These are phyloP conservation scores for Macrophomina tecta DNA, from an alignment of 2,329 filamentous ascomycete genomes.

Conservation along the genomic window DNA sequence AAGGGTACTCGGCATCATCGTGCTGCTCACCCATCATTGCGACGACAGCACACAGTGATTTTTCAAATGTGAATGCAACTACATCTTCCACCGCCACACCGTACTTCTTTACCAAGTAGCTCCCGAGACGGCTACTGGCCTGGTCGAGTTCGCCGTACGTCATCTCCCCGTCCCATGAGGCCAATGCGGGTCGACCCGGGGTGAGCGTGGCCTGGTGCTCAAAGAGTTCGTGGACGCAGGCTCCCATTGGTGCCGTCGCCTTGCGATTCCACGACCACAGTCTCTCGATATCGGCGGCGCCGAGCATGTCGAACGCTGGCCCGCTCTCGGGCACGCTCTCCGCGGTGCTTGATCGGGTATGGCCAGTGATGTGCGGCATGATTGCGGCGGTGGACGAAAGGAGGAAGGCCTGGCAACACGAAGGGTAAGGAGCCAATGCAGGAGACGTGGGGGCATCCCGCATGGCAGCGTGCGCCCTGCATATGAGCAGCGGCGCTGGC, in stretches of 20 bases:
- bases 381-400: no score
- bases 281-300: not conserved
- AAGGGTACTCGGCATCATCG: no score
- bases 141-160: conserved; percentile 41
- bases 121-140: conserved; percentile 34
- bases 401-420: no score
- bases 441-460: no score
- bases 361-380: no score
- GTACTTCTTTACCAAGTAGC: conserved; percentile 35
- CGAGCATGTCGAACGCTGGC: not conserved
- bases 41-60: no score
- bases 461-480: no score
- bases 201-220: not conserved
- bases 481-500: no score
- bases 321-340: no score
- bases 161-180: conserved; percentile 41
- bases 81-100: conserved; percentile 40
- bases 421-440: no score
- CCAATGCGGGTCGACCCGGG: conserved; percentile 41
- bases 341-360: no score
- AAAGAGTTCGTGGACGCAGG: not conserved
- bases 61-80: conserved; percentile 45
- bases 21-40: no score
- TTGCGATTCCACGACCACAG: not conserved
- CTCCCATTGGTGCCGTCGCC: not conserved